These are phyloP conservation scores for Juncus effusus DNA, from an alignment of 176 grass and related monocot genomes.

Conservation along the genomic window DNA sequence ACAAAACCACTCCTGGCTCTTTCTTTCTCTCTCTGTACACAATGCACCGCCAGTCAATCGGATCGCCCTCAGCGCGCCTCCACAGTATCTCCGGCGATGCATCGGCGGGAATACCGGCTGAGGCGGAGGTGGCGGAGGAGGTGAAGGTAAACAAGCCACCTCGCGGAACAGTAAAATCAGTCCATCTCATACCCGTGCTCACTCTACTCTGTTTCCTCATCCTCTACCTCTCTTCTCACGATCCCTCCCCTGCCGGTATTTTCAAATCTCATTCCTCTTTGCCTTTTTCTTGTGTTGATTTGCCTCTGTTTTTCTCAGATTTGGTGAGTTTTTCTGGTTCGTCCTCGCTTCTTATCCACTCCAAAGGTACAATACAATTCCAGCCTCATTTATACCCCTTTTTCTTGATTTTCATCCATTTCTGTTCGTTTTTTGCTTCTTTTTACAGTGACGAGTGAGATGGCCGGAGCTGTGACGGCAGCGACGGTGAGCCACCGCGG, in stretches of 20 bases:
- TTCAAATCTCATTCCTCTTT: not conserved
- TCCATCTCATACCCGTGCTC: constrained; percentile 80
- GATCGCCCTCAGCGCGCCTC: constrained; percentile 39
- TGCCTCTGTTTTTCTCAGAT: constrained; percentile 9
- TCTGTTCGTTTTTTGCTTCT: not conserved
- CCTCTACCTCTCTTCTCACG: constrained; percentile 81
- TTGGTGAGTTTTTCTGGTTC: not conserved
- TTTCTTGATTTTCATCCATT: not conserved
- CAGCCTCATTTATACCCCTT: not conserved
- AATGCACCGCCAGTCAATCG: constrained; percentile 88
- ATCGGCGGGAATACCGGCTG: not conserved
- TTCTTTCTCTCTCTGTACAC: not conserved
- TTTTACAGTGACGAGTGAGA: constrained; percentile 9
- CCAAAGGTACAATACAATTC: constrained; percentile 11
- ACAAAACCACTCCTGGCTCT: not conserved
- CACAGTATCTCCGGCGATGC: constrained; percentile 18
- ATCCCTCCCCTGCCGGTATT: constrained; percentile 48
- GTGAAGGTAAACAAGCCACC: constrained; percentile 43
- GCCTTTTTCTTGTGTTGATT: not conserved
- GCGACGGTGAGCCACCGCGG: constrained; percentile 32
- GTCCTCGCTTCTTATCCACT: not conserved
- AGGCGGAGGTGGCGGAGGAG: constrained; percentile 21
- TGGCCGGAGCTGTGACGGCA: constrained; percentile 17
- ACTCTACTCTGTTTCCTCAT: constrained; percentile 78
- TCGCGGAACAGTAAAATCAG: constrained; percentile 36